Evolutionary conservation across 2,329 filamentous ascomycete genomes (phyloP).

Genomic region (Penicillium sp.): DNA sequence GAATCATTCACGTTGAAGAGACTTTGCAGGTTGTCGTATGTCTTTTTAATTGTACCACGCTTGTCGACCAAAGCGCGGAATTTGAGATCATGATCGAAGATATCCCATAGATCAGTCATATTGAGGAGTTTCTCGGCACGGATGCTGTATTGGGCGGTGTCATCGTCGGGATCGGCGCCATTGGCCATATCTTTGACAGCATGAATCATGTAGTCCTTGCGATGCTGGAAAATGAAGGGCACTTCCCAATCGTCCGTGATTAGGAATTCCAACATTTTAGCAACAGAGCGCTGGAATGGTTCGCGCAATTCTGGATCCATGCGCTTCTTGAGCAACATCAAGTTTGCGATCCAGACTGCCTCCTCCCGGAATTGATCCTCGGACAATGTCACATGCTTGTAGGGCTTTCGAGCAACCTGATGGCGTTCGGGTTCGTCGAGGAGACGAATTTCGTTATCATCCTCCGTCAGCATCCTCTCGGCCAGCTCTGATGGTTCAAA

Average conservation of each 20-base stretch:
- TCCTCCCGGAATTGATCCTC: constrained; percentile 89
- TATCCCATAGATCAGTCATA: constrained; percentile 91
- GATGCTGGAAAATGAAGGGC: constrained; percentile 96
- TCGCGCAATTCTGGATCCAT: constrained; percentile 69
- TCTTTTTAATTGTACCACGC: constrained; percentile 77
- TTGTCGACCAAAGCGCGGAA: constrained; percentile 92
- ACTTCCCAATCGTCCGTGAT: constrained; percentile 93
- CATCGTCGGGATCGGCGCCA: constrained; percentile 66
- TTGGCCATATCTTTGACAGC: constrained; percentile 68
- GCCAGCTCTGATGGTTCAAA: constrained; percentile 94
- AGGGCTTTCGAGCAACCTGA: constrained; percentile 85
- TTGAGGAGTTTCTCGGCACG: constrained; percentile 83
- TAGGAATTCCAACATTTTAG: constrained; percentile 92
- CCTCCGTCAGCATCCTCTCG: constrained; percentile 92
- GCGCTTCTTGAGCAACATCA: constrained; percentile 85
- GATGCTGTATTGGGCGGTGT: constrained; percentile 66
- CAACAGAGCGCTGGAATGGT: constrained; percentile 83
- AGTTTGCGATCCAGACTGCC: constrained; percentile 83
- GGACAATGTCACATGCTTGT: constrained; percentile 76
- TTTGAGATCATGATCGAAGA: constrained; percentile 91
- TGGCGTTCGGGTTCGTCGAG: constrained; percentile 91
- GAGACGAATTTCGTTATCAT: constrained; percentile 86
- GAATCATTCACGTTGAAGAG: constrained; percentile 67
- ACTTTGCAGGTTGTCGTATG: constrained; percentile 70
- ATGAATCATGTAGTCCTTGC: constrained; percentile 96